These are phyloP conservation scores for Evernia prunastri DNA, from an alignment of 495 filamentous ascomycete genomes.

Conservation along the genomic window DNA sequence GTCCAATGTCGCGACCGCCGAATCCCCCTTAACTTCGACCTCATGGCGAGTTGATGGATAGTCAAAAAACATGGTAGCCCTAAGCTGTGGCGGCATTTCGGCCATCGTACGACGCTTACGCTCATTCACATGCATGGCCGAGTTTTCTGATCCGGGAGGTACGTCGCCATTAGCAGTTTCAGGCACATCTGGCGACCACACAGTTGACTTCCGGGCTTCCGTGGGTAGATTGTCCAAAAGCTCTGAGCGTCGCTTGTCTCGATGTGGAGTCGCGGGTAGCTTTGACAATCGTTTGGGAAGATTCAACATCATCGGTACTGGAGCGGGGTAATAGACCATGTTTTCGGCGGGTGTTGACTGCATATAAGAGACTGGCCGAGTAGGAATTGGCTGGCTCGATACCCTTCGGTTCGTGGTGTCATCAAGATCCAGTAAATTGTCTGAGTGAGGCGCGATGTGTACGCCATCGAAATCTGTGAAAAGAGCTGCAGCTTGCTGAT, in stretches of 20 bases:
- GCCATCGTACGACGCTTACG: slow-evolving; percentile 36
- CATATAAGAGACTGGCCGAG: slow-evolving; percentile 39
- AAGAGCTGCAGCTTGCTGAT: slow-evolving; percentile 58
- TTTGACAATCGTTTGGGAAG: slow-evolving; percentile 83
- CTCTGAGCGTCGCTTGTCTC: slow-evolving; percentile 64
- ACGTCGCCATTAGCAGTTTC: slow-evolving; percentile 22
- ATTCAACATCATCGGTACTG: slow-evolving; percentile 88
- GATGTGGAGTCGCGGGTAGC: slow-evolving; percentile 51
- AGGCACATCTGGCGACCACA: slow-evolving; percentile 32
- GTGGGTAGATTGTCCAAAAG: slow-evolving; percentile 45
- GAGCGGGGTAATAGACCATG: slow-evolving; percentile 94
- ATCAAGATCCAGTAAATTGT: slow-evolving; percentile 28
- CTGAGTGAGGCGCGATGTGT: slow-evolving; percentile 56
- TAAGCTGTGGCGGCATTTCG: slow-evolving; percentile 74
- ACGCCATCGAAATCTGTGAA: slow-evolving; percentile 95
- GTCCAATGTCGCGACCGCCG: slow-evolving; percentile 82
- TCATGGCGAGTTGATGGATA: slow-evolving; percentile 52
- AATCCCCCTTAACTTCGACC: slow-evolving; percentile 67
- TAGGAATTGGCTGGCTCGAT: slow-evolving; percentile 19
- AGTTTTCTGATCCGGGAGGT: slow-evolving; percentile 3
- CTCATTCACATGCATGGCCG: slow-evolving; percentile 16
- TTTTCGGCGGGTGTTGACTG: slow-evolving; percentile 60
- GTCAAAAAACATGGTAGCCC: slow-evolving; percentile 88
- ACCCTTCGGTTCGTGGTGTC: slow-evolving; percentile 30
- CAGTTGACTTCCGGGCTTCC: slow-evolving; percentile 42